Base-by-base conservation (phyloP, 441 rosid species). In the Pelargonium citronellum region DNA sequence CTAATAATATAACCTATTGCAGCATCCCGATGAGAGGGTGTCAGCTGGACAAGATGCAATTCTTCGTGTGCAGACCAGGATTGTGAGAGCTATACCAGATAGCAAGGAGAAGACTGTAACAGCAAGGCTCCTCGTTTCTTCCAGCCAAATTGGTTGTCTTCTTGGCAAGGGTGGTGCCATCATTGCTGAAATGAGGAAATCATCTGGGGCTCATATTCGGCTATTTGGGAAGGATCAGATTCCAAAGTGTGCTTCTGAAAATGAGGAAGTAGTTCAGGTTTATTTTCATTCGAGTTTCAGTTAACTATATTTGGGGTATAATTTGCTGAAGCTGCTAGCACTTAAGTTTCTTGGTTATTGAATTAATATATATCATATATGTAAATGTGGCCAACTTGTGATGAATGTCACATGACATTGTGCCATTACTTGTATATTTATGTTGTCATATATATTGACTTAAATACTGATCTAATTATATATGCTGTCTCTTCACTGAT, bases 211-310 rank as follows among this genome's bases (percentile, higher is more conserved):
- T 47, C 78, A 84, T 79, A 90, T 90, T 79, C 91, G 90, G 39
- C 83, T 88, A 63, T 63, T 84, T 75, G 91, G 89, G 64, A 87
- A 86, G 84, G 91, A 88, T 74, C 88, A 87, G 79, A 79, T 85
- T 75, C 96, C 93, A 30, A 88, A 84, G 64, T 86, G 87, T 75
- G 93, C 88, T 72, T 84, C 86, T 41, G 90, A 85, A 81, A 83
- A 82, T 73, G 96, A 90, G 72, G 93, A 85, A 81, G 90, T 88
- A 72, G 83, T 90, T 76, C 96, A 85, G 92, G 96, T 90, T 68
- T 1, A 73, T 66, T 69, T 60, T 47, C 62, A 67, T 69, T 44
- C 53, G 60, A 37, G 43, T 27, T 51, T 68, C 13, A 34, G 71
- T 53, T 37, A 22, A 58, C 62, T 75, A 30, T 24, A 73, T 58